phyloP scores from a whole-genome alignment of 2,329 filamentous ascomycete genomes.

The Didymella keratinophila region DNA sequence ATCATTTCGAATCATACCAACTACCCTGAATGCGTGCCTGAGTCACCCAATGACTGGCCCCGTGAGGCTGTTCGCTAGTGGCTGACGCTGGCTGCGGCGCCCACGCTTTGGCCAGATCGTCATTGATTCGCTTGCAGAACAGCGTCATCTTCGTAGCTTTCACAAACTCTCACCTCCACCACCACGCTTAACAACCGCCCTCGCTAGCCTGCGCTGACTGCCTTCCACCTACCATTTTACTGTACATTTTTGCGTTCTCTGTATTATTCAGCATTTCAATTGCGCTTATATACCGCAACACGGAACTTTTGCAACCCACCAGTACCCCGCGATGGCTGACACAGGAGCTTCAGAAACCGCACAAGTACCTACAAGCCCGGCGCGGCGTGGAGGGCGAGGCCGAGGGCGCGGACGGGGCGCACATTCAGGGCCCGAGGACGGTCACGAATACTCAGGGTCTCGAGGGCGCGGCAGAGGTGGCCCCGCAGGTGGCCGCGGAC shows the following conservation, averaged over 20 bases:
- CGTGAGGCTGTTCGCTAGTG: constrained; percentile 20
- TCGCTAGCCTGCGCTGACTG: constrained; percentile 24
- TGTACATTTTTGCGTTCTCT: constrained; percentile 7
- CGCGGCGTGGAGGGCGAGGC: constrained; percentile 41
- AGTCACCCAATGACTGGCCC: constrained; percentile 37
- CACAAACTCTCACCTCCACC: constrained; percentile 25
- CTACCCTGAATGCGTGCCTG: constrained; percentile 22
- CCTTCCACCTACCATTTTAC: constrained; percentile 1
- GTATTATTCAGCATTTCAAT: constrained; percentile 3
- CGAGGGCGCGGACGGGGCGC: constrained; percentile 43
- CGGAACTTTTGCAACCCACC: constrained; percentile 3
- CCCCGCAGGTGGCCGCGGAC: constrained; percentile 42
- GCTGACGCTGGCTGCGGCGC: constrained; percentile 19
- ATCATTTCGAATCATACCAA: constrained; percentile 41
- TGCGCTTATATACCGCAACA: constrained; percentile 8
- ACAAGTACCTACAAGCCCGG: constrained; percentile 37
- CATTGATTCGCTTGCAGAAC: constrained; percentile 40
- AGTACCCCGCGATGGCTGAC: constrained; percentile 47
- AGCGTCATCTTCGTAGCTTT: constrained; percentile 36
- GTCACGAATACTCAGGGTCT: constrained; percentile 28
- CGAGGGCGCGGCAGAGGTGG: constrained; percentile 50
- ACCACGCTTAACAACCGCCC: constrained; percentile 28
- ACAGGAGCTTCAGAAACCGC: constrained; percentile 34
- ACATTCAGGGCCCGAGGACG: constrained; percentile 29
- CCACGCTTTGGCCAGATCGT: constrained; percentile 23